Conservation (phyloP, 1,139 yeast species). For the Hyphopichia fennica region DNA sequence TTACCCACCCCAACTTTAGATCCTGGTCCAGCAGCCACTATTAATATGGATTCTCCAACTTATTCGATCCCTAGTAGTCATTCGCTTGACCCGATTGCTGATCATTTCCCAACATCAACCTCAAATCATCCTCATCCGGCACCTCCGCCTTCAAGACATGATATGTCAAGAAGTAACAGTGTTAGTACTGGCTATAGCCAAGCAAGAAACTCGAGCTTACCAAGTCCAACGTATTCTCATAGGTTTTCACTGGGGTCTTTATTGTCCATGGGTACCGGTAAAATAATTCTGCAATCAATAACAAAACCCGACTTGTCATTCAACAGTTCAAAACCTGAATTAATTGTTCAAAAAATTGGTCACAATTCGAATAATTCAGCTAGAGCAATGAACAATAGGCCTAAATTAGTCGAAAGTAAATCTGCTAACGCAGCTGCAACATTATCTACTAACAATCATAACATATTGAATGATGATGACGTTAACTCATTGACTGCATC, state of each 20-base stretch:
- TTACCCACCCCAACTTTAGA: conserved; percentile 56
- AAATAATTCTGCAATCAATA: conserved; percentile 32
- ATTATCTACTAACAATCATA: not conserved
- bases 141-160: conserved; percentile 3
- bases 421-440: conserved; percentile 23
- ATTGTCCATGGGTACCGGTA: conserved; percentile 45
- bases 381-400: conserved; percentile 14
- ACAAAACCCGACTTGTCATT: conserved; percentile 15
- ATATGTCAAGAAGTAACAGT: conserved; percentile 15
- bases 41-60: conserved; percentile 35
- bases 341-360: conserved; percentile 3
- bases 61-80: conserved; percentile 21
- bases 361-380: not conserved
- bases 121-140: conserved; percentile 9
- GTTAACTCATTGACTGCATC: not conserved
- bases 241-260: conserved; percentile 42
- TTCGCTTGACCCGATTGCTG: conserved; percentile 1
- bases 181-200: conserved; percentile 9
- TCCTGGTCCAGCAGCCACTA: conserved; percentile 30
- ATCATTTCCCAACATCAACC: not conserved
- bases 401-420: conserved; percentile 33
- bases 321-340: conserved; percentile 5
- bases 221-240: conserved; percentile 44
- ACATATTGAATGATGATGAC: conserved; percentile 2
- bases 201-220: conserved; percentile 10